Percentiles rank a stretch among this genome's conserved stretches.
These are phyloP conservation scores for Galerina marginata DNA, from an alignment of 768 basidiomycete genomes.

Conservation along the genomic window DNA sequence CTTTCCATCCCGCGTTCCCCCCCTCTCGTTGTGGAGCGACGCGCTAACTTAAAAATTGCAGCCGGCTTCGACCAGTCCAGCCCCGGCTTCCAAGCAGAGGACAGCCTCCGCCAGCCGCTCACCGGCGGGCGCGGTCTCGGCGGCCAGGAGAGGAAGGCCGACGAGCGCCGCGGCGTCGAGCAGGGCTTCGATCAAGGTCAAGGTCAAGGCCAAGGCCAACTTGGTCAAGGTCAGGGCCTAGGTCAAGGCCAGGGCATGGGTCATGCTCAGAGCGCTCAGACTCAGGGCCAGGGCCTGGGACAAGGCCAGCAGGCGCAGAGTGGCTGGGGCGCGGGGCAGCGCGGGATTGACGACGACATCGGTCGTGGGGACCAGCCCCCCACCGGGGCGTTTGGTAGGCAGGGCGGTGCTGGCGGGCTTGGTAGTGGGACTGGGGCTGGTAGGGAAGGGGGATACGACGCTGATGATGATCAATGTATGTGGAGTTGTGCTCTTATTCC, in stretches of 20 bases:
- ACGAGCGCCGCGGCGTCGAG: background rate
- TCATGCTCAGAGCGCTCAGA: no score
- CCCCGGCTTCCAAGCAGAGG: background rate
- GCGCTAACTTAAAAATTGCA: background rate
- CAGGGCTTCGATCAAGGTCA: background rate
- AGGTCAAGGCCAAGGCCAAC: background rate
- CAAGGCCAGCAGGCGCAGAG: background rate
- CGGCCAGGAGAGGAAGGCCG: background rate
- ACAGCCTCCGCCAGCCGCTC: background rate
- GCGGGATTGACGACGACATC: background rate
- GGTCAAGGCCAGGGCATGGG: background rate
- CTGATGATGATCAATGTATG: no score
- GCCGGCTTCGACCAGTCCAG: conserved; percentile 6
- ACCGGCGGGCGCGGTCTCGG: background rate
- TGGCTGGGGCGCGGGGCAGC: background rate
- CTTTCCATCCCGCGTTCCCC: background rate
- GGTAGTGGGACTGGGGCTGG: no score
- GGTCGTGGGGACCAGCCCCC: background rate
- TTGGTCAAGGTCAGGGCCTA: background rate
- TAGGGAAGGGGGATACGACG: no score
- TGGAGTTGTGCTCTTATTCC: no score
- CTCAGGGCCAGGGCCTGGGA: background rate
- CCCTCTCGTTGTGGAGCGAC: background rate
- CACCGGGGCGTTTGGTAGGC: no score
- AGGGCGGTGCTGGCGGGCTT: no score